Conservation (phyloP, 2,329 filamentous ascomycete genomes). For the Exophiala calicioides region DNA sequence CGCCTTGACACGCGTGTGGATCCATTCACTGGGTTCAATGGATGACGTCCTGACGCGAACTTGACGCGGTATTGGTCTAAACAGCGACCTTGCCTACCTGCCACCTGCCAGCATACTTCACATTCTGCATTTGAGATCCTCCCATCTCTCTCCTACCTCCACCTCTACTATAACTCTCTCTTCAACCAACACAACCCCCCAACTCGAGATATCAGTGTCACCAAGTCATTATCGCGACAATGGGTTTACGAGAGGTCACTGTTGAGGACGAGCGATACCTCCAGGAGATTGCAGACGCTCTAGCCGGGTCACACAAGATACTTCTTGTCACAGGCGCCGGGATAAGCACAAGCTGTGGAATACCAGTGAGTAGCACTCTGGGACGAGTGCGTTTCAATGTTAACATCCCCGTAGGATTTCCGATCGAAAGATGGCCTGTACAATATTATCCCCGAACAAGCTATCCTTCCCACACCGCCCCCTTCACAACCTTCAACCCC, state of each 20-base stretch:
- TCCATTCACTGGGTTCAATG: not conserved
- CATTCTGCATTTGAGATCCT: not conserved
- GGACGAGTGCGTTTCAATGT: conserved; percentile 13
- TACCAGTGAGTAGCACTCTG: conserved; percentile 58
- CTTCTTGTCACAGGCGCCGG: conserved; percentile 71
- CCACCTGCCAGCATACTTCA: conserved; percentile 3
- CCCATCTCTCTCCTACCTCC: not conserved
- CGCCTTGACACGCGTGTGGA: not conserved
- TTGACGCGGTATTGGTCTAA: conserved; percentile 18
- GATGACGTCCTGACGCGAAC: conserved; percentile 22
- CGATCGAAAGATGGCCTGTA: conserved; percentile 65
- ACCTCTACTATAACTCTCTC: not conserved
- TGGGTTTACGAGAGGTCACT: conserved; percentile 33
- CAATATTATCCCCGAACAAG: conserved; percentile 65
- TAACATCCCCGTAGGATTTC: conserved; percentile 28
- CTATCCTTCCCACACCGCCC: conserved; percentile 37
- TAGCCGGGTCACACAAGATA: conserved; percentile 68
- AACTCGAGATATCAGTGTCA: not conserved
- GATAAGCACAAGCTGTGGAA: conserved; percentile 74
- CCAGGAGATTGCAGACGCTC: conserved; percentile 64
- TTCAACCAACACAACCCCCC: not conserved
- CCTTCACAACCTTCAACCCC: conserved; percentile 29
- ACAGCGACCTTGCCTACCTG: conserved; percentile 2
- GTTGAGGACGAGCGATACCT: conserved; percentile 55
- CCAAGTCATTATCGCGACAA: conserved; percentile 7